Evolutionary conservation across 1,284 basidiomycete genomes (phyloP).

Genomic region (Trametes sp.): DNA sequence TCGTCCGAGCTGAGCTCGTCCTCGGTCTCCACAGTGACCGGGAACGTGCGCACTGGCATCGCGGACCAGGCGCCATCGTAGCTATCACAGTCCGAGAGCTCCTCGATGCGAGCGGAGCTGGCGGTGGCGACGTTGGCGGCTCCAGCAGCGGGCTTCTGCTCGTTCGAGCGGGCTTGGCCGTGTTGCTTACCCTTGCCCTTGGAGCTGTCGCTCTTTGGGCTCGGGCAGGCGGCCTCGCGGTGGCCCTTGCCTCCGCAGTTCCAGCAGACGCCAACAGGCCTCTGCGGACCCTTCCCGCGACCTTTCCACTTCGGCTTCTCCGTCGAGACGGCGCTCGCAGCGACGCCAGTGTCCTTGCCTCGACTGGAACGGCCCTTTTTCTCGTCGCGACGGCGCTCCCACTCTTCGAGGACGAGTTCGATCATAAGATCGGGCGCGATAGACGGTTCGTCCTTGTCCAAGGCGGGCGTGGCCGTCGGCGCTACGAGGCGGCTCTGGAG

Average conservation of each 20-base stretch:
- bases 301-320: slow-evolving; percentile 17
- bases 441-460: background rate
- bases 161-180: background rate
- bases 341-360: slow-evolving; percentile 18
- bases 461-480: background rate
- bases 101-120: background rate
- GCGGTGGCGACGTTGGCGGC: background rate
- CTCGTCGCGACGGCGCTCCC: too few relatives aligned
- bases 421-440: background rate
- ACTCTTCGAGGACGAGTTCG: background rate
- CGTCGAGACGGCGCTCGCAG: slow-evolving; percentile 14
- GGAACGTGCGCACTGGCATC: too few relatives aligned
- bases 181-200: slow-evolving; percentile 9
- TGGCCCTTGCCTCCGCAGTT: slow-evolving; percentile 21
- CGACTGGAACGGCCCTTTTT: background rate
- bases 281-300: slow-evolving; percentile 4
- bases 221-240: slow-evolving; percentile 19
- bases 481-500: background rate
- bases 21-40: background rate
- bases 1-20: too few relatives aligned
- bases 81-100: background rate
- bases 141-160: background rate
- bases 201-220: slow-evolving; percentile 10
- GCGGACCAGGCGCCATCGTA: background rate
- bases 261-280: slow-evolving; percentile 22